These are phyloP conservation scores for Fusarium vanettenii DNA, from an alignment of 2,329 filamentous ascomycete genomes.

Conservation along the genomic window DNA sequence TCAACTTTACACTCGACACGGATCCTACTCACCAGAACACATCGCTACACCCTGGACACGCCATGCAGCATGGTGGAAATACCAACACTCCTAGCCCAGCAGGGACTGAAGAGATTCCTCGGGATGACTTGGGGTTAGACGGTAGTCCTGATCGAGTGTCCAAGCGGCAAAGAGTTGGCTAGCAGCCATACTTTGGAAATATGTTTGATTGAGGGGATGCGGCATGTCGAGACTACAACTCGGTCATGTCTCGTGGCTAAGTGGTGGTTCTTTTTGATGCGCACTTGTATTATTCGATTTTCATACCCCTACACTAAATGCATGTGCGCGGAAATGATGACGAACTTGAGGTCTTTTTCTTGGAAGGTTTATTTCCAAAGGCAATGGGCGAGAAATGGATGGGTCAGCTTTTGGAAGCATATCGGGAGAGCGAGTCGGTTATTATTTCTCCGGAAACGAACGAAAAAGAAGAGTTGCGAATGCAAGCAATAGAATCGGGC, in stretches of 20 bases:
- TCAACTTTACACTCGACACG: conserved; percentile 63
- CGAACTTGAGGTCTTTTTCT: background rate
- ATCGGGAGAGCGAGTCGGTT: conserved; percentile 1
- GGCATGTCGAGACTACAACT: background rate
- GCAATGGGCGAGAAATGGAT: background rate
- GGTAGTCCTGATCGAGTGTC: conserved; percentile 42
- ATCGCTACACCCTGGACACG: conserved; percentile 44
- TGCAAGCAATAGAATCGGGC: background rate
- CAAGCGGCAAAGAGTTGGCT: conserved; percentile 55
- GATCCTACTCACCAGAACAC: conserved; percentile 46
- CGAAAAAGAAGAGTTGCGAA: conserved; percentile 13
- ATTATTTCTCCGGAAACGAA: conserved; percentile 3
- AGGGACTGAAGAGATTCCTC: conserved; percentile 62
- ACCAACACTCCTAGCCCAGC: conserved; percentile 59
- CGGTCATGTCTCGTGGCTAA: background rate
- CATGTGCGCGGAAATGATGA: background rate
- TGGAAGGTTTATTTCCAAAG: background rate
- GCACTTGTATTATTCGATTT: conserved; percentile 7
- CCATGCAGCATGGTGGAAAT: conserved; percentile 7
- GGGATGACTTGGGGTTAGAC: conserved; percentile 53
- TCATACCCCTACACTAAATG: background rate
- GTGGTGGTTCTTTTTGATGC: background rate
- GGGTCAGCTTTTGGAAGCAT: background rate
- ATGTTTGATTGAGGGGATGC: background rate
- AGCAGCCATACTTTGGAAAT: background rate